Evolutionary conservation across 2,329 filamentous ascomycete genomes (phyloP), one percentile per base, ranked within the genome.

Genomic region (Phymatotrichopsis omnivora): DNA sequence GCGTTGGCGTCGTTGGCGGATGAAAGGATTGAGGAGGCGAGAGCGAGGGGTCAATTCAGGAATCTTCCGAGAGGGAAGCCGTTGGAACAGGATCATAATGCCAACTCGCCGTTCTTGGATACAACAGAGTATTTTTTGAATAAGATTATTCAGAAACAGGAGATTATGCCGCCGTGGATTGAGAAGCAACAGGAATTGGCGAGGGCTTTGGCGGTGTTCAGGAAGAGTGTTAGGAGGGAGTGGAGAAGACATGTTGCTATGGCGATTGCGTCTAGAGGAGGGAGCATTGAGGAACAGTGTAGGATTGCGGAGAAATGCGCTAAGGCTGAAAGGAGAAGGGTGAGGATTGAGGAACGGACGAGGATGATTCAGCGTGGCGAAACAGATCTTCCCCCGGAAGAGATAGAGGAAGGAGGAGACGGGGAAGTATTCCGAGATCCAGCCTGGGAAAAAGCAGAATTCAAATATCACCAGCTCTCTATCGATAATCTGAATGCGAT

Each of bases 41-140:
- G 96, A 58, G 82, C 85, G 1, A 71, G 86, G 24, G 91, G 91
- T 0, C 83, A 94, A 61, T 96, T 98, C 66, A 75, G 76, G 61
- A 80, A 93, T 56, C 81, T 98, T 10, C 51, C 47, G 6, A 73
- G 87, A 2, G 89, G 89, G 0, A 81, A 81, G 56, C 79, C 77
- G 5, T 71, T 89, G n/a, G 76, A 87, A 62, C 68, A 81, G n/a
- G 87, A 96, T 56, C 68, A 83, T 39, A 78, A 84, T 54, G 82
- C 84, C 1, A 81, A 80, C 56, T 93, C 82, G 56, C 86, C 91
- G 0, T 96, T 93, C 59, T 76, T 96, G 46, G 85, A 96, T 60
- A 96, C 89, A 0, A 96, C 91, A 0, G 89, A 96, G 64, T 95
- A 95, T 62, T 84, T 96, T 58, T 82, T 96, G 81, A 96, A 98